phyloP scores from a whole-genome alignment of 208 protist species.

The Trichomonas vaginalis region DNA sequence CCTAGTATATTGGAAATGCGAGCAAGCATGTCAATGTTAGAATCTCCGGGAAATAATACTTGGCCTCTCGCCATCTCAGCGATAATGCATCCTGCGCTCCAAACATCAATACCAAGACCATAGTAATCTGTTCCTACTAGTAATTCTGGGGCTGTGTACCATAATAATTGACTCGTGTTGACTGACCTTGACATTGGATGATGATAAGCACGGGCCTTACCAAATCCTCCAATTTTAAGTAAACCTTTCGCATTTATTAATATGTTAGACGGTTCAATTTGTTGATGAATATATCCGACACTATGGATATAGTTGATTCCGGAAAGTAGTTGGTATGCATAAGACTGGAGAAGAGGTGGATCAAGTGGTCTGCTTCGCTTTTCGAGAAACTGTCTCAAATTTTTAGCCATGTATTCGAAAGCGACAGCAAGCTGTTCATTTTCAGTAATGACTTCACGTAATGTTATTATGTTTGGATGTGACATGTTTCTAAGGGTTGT shows the following conservation, averaged over 20 bases:
- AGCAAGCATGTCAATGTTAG: slow-evolving; percentile 34
- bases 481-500: slow-evolving; percentile 35
- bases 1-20: background rate
- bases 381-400: background rate
- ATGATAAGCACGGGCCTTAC: slow-evolving; percentile 43
- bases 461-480: slow-evolving; percentile 32
- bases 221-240: slow-evolving; percentile 54
- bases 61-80: slow-evolving; percentile 28
- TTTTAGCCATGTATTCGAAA: background rate
- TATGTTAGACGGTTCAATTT: slow-evolving; percentile 48
- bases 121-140: background rate
- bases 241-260: slow-evolving; percentile 37
- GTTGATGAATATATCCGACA: slow-evolving; percentile 35
- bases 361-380: background rate
- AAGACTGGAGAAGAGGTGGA: background rate
- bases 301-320: slow-evolving; percentile 29
- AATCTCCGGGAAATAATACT: slow-evolving; percentile 30
- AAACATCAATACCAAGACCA: slow-evolving; percentile 35
- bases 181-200: slow-evolving; percentile 37
- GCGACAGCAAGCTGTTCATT: background rate
- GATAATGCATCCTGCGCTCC: slow-evolving; percentile 40
- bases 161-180: slow-evolving; percentile 36
- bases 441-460: slow-evolving; percentile 20
- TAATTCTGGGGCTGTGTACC: slow-evolving; percentile 40
- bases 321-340: background rate